Evolutionary conservation across 139 green algal species (phyloP).

Genomic region (Chlorella ohadii): DNA sequence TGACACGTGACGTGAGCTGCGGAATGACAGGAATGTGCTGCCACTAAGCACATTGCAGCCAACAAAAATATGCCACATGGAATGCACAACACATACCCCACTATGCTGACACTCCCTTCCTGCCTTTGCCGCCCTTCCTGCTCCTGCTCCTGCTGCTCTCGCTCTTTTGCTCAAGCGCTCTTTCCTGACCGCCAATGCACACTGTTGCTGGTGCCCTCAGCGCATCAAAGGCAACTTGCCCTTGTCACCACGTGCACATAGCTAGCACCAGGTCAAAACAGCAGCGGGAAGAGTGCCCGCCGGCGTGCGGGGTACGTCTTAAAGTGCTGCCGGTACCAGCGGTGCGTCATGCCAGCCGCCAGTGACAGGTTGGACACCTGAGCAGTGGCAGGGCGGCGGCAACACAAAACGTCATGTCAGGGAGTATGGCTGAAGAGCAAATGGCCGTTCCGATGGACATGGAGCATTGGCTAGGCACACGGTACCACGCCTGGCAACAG

Average conservation of each 20-base stretch:
- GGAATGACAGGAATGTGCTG: background rate
- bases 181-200: background rate
- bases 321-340: slow-evolving; percentile 71
- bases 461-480: too few species aligned
- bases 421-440: too few species aligned
- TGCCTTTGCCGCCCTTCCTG: too few species aligned
- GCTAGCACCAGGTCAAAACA: background rate
- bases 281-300: slow-evolving; percentile 53
- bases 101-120: too few species aligned
- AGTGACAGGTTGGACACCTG: slow-evolving; percentile 80
- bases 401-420: too few species aligned
- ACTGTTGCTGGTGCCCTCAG: background rate
- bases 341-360: slow-evolving; percentile 65
- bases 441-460: too few species aligned
- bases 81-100: too few species aligned
- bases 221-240: too few species aligned
- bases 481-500: too few species aligned
- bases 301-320: slow-evolving; percentile 57
- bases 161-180: background rate
- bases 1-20: background rate
- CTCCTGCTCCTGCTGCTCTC: too few species aligned
- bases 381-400: background rate
- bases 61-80: too few species aligned
- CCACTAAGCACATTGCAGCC: too few species aligned
- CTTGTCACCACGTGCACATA: background rate